Conservation (phyloP, 2,329 filamentous ascomycete genomes). For the Apiospora koreana region DNA sequence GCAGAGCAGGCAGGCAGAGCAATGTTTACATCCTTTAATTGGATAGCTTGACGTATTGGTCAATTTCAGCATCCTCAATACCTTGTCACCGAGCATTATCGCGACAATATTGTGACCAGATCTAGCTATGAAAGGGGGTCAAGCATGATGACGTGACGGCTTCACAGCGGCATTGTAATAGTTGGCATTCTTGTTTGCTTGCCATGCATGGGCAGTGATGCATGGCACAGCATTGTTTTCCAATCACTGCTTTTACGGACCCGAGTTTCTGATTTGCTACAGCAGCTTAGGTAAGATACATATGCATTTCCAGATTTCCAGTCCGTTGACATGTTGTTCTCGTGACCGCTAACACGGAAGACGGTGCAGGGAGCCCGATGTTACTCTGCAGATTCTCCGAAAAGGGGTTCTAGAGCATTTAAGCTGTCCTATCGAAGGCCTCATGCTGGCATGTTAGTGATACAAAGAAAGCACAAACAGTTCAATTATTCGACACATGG, state of each 20-base stretch:
- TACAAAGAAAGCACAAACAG: not conserved
- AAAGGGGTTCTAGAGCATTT: not conserved
- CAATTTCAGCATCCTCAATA: not conserved
- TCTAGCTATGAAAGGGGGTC: not conserved
- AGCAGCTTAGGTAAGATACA: not conserved
- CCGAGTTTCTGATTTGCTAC: not conserved
- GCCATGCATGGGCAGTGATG: not conserved
- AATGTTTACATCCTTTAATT: not conserved
- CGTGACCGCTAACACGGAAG: not conserved
- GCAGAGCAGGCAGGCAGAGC: slow-evolving; percentile 5
- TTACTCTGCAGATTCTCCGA: not conserved
- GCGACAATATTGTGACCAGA: not conserved
- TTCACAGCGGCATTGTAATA: not conserved
- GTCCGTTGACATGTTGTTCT: not conserved
- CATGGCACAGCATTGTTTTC: not conserved
- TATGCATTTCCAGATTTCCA: not conserved
- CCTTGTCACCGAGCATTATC: not conserved
- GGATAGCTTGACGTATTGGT: not conserved
- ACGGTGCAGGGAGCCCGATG: not conserved
- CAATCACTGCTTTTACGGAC: not conserved
- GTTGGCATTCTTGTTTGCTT: not conserved
- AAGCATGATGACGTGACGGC: not conserved
- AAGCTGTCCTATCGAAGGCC: not conserved
- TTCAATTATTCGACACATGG: not conserved
- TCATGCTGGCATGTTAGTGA: not conserved